Conservation (phyloP, 2,329 filamentous ascomycete genomes). For the Fragosphaeria purpurea region DNA sequence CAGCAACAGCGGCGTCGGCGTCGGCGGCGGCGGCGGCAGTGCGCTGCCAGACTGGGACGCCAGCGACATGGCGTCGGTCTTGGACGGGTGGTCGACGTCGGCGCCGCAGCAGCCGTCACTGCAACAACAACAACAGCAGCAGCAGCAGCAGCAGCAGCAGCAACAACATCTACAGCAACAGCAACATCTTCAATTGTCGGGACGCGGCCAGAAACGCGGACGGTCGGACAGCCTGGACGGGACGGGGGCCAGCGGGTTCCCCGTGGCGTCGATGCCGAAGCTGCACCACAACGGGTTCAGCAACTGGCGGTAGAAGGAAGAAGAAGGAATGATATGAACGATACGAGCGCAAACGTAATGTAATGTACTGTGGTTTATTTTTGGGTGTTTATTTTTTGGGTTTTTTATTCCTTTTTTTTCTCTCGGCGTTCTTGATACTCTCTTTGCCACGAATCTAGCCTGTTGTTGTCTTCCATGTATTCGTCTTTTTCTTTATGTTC, state of each 20-base stretch:
- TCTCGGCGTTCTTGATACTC: constrained; percentile 8
- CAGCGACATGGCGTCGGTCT: constrained; percentile 14
- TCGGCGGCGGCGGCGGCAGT: neutral
- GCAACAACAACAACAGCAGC: neutral
- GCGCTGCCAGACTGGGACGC: constrained; percentile 15
- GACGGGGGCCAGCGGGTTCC: constrained; percentile 9
- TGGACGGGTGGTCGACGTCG: constrained; percentile 7
- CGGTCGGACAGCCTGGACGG: constrained; percentile 22
- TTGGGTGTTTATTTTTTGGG: constrained; percentile 12
- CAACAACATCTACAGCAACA: neutral
- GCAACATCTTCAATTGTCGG: neutral
- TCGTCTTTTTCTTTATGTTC: too few species aligned
- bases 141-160: constrained; percentile 4
- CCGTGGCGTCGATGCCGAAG: constrained; percentile 13
- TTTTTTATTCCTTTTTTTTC: neutral
- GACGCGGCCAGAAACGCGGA: constrained; percentile 21
- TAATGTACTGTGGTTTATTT: neutral
- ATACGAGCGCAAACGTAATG: too few species aligned
- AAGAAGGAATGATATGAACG: neutral
- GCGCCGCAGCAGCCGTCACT: neutral
- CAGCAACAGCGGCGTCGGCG: neutral
- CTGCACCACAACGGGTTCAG: constrained; percentile 13
- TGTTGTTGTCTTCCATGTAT: neutral
- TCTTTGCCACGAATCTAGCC: neutral
- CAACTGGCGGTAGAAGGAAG: constrained; percentile 11